Percentiles rank a stretch among this genome's conserved stretches.
phyloP scores from a whole-genome alignment of 2,329 filamentous ascomycete genomes.

The Aspergillus spinulosporus region DNA sequence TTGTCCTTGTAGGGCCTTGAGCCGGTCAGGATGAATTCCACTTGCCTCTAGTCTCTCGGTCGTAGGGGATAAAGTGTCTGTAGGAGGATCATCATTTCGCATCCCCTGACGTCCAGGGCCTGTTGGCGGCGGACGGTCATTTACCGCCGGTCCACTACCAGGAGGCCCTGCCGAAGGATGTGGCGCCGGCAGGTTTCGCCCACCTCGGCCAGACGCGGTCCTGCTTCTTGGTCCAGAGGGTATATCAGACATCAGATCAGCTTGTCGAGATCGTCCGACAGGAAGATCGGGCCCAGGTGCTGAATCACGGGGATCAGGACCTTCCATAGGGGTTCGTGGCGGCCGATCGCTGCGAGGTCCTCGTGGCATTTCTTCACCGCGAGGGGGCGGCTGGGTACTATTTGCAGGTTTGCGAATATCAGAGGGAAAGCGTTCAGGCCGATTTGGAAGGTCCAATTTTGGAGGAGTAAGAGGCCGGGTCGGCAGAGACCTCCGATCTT shows the following conservation, averaged over 20 bases:
- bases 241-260: conserved; percentile 43
- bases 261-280: conserved; percentile 49
- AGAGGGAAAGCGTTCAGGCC: conserved; percentile 37
- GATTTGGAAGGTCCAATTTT: conserved; percentile 33
- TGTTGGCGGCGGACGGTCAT: conserved; percentile 46
- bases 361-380: conserved; percentile 52
- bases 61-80: conserved; percentile 35
- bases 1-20: conserved; percentile 47
- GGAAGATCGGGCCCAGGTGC: conserved; percentile 43
- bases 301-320: conserved; percentile 40
- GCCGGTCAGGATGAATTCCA: conserved; percentile 57
- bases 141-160: conserved; percentile 25
- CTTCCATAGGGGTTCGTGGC: conserved; percentile 27
- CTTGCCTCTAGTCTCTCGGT: conserved; percentile 38
- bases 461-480: conserved; percentile 30
- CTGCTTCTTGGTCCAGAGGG: conserved; percentile 57
- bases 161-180: conserved; percentile 20
- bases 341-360: conserved; percentile 53
- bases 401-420: conserved; percentile 38
- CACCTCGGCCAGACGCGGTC: conserved; percentile 37
- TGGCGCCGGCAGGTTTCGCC: conserved; percentile 41
- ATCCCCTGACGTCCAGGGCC: conserved; percentile 44
- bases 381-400: conserved; percentile 28
- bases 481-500: conserved; percentile 34
- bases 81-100: conserved; percentile 35